Percentiles rank a stretch among this genome's conserved stretches.
These are phyloP conservation scores for Platanus orientalis DNA, from an alignment of 164 flowering plant species.

Conservation along the genomic window DNA sequence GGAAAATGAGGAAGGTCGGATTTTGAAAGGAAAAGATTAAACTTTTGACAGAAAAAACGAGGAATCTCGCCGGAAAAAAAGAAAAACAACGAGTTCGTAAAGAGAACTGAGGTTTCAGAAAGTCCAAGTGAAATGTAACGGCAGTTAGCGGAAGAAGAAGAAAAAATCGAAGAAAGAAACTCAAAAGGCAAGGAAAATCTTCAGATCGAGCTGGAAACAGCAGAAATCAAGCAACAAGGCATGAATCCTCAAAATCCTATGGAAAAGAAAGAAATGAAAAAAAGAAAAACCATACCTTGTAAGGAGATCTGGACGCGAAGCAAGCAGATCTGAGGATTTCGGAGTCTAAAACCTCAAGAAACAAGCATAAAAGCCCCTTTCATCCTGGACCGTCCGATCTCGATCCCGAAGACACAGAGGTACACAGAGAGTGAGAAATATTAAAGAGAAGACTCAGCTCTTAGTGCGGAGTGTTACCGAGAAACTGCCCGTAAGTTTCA, in stretches of 20 bases:
- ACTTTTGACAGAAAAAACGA: neutral
- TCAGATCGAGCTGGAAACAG: too few species aligned
- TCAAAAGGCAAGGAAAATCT: neutral
- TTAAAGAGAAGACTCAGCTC: neutral
- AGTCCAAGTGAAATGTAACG: neutral
- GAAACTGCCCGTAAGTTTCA: conserved; percentile 37
- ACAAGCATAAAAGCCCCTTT: conserved; percentile 17
- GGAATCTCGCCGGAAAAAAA: neutral
- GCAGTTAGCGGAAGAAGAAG: neutral
- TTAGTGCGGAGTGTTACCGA: conserved; percentile 13
- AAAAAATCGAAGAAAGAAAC: neutral
- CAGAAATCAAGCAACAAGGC: too few species aligned
- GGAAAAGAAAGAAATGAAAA: neutral
- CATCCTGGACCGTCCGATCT: conserved; percentile 40
- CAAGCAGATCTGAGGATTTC: conserved; percentile 27
- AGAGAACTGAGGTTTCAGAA: neutral
- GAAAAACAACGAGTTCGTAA: neutral
- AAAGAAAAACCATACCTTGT: conserved; percentile 20
- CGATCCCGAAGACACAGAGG: conserved; percentile 15
- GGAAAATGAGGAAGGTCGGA: neutral
- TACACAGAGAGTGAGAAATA: conserved; percentile 9
- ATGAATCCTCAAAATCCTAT: too few species aligned
- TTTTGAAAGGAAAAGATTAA: neutral
- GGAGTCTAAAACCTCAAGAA: conserved; percentile 16
- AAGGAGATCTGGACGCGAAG: conserved; percentile 19